phyloP scores from a whole-genome alignment of 2,329 filamentous ascomycete genomes.

The Pseudogymnoascus sp. region DNA sequence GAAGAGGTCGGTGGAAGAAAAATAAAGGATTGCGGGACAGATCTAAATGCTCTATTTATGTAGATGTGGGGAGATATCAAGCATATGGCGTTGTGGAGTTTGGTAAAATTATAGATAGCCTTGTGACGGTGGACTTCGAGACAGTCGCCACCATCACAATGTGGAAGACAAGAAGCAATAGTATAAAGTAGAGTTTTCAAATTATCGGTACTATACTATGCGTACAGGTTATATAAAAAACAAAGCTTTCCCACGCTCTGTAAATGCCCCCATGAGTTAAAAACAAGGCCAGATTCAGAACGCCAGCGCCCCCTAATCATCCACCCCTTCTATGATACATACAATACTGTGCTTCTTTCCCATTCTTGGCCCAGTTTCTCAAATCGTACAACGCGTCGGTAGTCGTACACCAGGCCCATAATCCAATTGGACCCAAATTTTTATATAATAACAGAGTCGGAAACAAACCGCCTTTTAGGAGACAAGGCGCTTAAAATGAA shows the following conservation, averaged over 20 bases:
- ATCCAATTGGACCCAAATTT: background rate
- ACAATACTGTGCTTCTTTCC: background rate
- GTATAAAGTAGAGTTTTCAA: conserved; percentile 7
- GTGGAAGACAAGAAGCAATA: background rate
- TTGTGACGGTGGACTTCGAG: background rate
- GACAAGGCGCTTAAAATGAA: background rate
- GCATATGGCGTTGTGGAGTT: conserved; percentile 6
- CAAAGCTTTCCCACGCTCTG: conserved; percentile 4
- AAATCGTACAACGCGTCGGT: conserved; percentile 5
- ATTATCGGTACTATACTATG: conserved; percentile 8
- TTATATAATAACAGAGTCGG: conserved; percentile 4
- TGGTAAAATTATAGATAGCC: background rate
- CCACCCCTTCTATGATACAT: conserved; percentile 4
- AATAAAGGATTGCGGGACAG: background rate
- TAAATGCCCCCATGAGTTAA: background rate
- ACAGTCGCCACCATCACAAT: background rate
- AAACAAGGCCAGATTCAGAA: conserved; percentile 5
- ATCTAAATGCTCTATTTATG: background rate
- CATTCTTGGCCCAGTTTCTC: background rate
- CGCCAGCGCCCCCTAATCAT: background rate
- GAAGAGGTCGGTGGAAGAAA: background rate
- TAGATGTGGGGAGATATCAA: background rate
- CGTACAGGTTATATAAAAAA: conserved; percentile 2
- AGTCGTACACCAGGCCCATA: conserved; percentile 5
- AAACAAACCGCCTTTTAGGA: background rate